Conservation (phyloP, 2,329 filamentous ascomycete species). For the Dothidotthia symphoricarpi region DNA sequence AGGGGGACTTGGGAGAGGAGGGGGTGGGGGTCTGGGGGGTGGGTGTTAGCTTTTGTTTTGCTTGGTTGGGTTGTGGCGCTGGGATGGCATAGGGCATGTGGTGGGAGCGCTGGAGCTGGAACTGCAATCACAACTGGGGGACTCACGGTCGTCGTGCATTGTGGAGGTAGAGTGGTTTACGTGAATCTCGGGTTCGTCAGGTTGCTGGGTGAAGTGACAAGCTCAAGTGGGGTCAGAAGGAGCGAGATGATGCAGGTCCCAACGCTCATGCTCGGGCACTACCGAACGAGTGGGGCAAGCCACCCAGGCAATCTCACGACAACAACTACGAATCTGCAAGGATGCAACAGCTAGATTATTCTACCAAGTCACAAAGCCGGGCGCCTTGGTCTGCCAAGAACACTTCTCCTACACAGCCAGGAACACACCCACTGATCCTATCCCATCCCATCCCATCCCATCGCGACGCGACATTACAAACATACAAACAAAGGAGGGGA, state of each 20-base stretch:
- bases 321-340: no score
- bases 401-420: slow-evolving; percentile 7
- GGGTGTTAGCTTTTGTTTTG: slow-evolving; percentile 10
- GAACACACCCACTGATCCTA: slow-evolving; percentile 6
- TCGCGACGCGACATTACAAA: slow-evolving; percentile 43
- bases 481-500: slow-evolving; percentile 44
- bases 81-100: not conserved
- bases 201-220: slow-evolving; percentile 1
- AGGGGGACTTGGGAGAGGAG: slow-evolving; percentile 89
- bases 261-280: not conserved
- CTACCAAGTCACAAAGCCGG: slow-evolving; percentile 11
- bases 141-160: slow-evolving; percentile 43
- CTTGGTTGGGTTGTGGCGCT: not conserved
- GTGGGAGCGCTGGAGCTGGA: slow-evolving; percentile 7
- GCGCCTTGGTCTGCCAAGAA: slow-evolving; percentile 10
- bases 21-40: slow-evolving; percentile 63
- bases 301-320: no score
- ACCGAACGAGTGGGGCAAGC: not conserved
- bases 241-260: slow-evolving; percentile 16
- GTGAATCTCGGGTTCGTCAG: slow-evolving; percentile 2
- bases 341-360: slow-evolving; percentile 6
- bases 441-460: slow-evolving; percentile 24
- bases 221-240: no score
- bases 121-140: slow-evolving; percentile 5
- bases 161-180: not conserved